Base-by-base conservation (phyloP, 2,329 filamentous ascomycete species). In the Penicillium corylophilum region DNA sequence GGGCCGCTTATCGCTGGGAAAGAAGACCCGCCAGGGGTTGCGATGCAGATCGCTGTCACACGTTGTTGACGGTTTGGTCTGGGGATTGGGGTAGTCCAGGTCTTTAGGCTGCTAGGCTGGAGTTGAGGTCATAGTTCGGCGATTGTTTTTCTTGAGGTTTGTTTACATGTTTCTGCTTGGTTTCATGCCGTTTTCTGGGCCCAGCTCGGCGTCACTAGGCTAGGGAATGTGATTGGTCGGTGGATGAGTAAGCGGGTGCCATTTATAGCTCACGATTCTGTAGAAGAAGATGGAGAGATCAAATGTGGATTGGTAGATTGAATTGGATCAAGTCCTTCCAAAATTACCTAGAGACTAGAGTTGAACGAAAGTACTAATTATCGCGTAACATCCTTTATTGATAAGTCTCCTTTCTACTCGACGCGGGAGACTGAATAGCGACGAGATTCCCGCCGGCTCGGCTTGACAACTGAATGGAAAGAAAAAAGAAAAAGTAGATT, bases 401-500 rank as follows among this genome's bases (percentile, higher is more conserved):
- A 43, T 45, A 50, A 45, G 50, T 44, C 50, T 56, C 51, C 48
- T 35, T 43, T 53, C 46, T 47, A 48, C 35, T 47, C 46, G 33
- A 52, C 35, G 39, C 41, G 41, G 43, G 45, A 50, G 39, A 29
- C 43, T 28, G 28, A 24, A 28, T 38, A 36, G 33, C 16, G 35
- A 38, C 18, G 44, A 59, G 44, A 59, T 50, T 57, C 50, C 53
- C 44, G 52, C 46, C 46, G 48, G 48, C 44, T 42, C n/a, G 43
- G 51, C 54, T 38, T 24, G 48, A 28, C 41, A 28, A 44, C 31
- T 35, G n/a, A 51, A 48, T 28, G 48, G 26, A 48, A 13, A 50
- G 42, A 50, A 48, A 55, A 50, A 44, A 47, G 48, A 55, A 54
- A 56, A 52, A 52, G 53, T 50, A 56, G 58, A 57, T 63, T 63